Base-by-base conservation (phyloP, 2,329 filamentous ascomycete species). In the Arthrobotrys conoides region DNA sequence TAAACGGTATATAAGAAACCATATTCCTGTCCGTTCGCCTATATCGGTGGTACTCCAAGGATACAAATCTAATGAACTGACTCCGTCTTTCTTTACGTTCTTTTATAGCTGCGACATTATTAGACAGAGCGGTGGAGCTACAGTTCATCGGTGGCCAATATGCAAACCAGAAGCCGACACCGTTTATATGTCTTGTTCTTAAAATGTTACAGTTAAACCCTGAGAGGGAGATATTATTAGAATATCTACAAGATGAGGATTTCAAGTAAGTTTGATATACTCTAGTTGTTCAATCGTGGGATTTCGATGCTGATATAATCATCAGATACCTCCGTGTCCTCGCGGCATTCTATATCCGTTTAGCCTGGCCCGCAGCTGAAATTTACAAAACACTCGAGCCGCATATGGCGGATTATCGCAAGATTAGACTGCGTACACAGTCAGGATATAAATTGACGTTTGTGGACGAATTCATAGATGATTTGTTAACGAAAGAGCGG, bases 401-500 rank as follows among this genome's bases (percentile, higher is more conserved):
- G 30, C 90, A 92, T 72, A 86, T 99, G 64, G 89, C 90, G 79
- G 96, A 99, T 83, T 88, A 89, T 80, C 87, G 96, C 81, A 99
- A 98, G 86, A 83, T 99, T 84, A 90, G 92, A 84, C 87, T 93
- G 77, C 89, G 92, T 81, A 91, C 90, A 14, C 89, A 93, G 80
- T 89, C 90, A 30, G 92, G 92, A 0, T 94, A 92, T 80, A 87
- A 86, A 12, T 84, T 99, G 81, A 96, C 93, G 1, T 92, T 89
- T 82, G 87, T 99, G 85, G 96, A 99, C 84, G 91, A 95, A 82
- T 98, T 99, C 84, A 90, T 98, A 70, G 96, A 99, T 84, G 94
- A 97, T 79, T 85, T 99, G 81, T 86, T 99, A 80, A 92, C 89
- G 0, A 97, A 97, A 85, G 93, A 96, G 72, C 88, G 96, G 66